phyloP scores from a whole-genome alignment of 2,329 filamentous ascomycete species.

The Ascosphaera aggregata region DNA sequence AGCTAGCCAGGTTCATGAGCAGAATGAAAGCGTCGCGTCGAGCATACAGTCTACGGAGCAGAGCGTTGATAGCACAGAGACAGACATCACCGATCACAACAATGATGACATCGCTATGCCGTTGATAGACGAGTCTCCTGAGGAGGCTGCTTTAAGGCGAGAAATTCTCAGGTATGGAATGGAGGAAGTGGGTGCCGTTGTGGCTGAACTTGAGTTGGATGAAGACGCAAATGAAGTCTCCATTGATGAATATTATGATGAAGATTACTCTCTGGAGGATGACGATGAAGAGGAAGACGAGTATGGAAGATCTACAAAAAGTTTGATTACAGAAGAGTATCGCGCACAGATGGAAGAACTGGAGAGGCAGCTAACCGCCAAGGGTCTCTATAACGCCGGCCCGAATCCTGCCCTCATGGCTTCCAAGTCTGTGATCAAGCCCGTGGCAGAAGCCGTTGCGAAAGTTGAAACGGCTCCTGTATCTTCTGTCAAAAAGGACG shows the following conservation, averaged over 20 bases:
- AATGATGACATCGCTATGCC: constrained; percentile 23
- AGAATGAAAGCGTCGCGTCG: neutral
- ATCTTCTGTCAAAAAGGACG: constrained; percentile 3
- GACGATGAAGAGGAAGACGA: constrained; percentile 47
- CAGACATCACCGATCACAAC: neutral
- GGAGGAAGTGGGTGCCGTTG: constrained; percentile 71
- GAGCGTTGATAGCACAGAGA: neutral
- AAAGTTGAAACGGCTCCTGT: constrained; percentile 1
- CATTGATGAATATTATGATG: constrained; percentile 27
- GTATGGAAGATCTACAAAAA: constrained; percentile 47
- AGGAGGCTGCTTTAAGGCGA: constrained; percentile 56
- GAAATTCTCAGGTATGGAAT: constrained; percentile 84
- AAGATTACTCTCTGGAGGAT: constrained; percentile 29
- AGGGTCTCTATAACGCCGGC: constrained; percentile 33
- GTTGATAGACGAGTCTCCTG: constrained; percentile 50
- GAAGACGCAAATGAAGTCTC: constrained; percentile 31
- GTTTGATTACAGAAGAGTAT: constrained; percentile 49
- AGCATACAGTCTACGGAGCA: neutral
- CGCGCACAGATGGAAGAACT: constrained; percentile 64
- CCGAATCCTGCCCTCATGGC: constrained; percentile 20
- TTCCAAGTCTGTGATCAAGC: constrained; percentile 10
- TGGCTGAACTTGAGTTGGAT: constrained; percentile 74
- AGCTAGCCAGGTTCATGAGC: neutral
- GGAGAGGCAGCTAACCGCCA: constrained; percentile 45
- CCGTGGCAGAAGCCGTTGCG: constrained; percentile 4